Base-by-base conservation (phyloP, 345 rosid species). In the Sonneratia caseolaris region DNA sequence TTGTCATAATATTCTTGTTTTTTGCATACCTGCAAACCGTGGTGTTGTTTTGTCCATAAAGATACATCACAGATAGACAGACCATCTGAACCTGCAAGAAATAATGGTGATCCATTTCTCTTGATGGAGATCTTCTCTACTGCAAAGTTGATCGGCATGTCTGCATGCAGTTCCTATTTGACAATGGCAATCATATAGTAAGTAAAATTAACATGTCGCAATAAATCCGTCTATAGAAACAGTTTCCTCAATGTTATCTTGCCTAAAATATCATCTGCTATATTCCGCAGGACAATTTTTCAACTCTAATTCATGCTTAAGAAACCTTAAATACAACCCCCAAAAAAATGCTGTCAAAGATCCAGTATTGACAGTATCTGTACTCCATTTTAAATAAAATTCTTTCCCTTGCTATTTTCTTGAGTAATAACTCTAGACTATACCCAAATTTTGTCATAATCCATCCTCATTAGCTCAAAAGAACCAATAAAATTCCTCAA, bases 51-150 rank as follows among this genome's bases (percentile, higher is more conserved):
- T 88, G 86, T 59, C 98, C 96, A 72, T 86, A 96, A 68, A 96
- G 91, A 69, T 85, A 80, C 90, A 92, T 86, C 37, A 90, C 87
- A 77, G 85, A 84, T 35, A 92, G 68, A 32, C 89, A 92, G 68
- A 32, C 89, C 88, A 80, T 86, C 86, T 5, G 87, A 77, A 72
- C 98, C 96, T 16, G 83, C 76, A 64, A 92, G 88, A 72, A 88
- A 71, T 67, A 92, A 36, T 64, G 98, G 94, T 53, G 98, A 88
- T 78, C 97, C 93, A 72, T 84, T 84, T 76, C 85, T 81, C 77
- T 89, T 92, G 72, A 92, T 88, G 65, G 96, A 86, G 76, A 95
- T 86, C 85, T 82, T 92, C 69, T 78, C 73, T 47, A 90, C 91
- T 40, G 72, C 71, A 79, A 84, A 89, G 8, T 77, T 71, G 72